Evolutionary conservation across 169 alveolate genomes (phyloP).

Genomic region (Ichthyophthirius multifiliis): DNA sequence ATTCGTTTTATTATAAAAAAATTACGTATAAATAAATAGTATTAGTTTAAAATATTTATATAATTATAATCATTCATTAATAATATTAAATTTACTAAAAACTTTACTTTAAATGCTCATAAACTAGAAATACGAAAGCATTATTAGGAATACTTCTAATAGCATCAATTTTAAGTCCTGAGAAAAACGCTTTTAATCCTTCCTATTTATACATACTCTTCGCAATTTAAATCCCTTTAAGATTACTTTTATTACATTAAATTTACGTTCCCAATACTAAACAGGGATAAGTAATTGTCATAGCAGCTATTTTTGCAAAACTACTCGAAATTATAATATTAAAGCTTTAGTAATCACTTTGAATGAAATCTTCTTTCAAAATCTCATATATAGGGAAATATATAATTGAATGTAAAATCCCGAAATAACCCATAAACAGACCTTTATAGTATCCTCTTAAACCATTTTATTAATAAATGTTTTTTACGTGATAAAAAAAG

Average conservation of each 20-base stretch:
- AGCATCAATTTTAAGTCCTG: conserved; percentile 27
- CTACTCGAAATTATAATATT: conserved; percentile 29
- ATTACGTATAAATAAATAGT: no score
- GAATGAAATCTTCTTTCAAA: conserved; percentile 9
- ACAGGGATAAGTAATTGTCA: conserved; percentile 39
- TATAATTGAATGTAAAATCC: conserved; percentile 30
- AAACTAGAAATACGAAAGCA: not conserved
- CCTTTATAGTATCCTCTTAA: conserved; percentile 42
- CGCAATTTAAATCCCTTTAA: not conserved
- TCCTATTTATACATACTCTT: conserved; percentile 21
- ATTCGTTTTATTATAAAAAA: no score
- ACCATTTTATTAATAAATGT: conserved; percentile 38
- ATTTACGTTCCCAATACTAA: conserved; percentile 39
- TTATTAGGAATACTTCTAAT: conserved; percentile 8
- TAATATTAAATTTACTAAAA: no score
- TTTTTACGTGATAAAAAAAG: not conserved
- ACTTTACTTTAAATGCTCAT: not conserved
- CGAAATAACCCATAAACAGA: conserved; percentile 31
- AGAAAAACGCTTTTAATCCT: conserved; percentile 41
- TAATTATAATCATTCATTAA: no score
- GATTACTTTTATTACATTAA: conserved; percentile 7
- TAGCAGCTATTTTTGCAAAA: conserved; percentile 23
- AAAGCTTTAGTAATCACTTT: not conserved
- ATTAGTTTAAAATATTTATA: no score
- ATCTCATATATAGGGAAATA: conserved; percentile 51